Percentiles rank a stretch among this genome's conserved stretches.
phyloP scores from a whole-genome alignment of 768 basidiomycete genomes.

The Auriscalpium microsporum region DNA sequence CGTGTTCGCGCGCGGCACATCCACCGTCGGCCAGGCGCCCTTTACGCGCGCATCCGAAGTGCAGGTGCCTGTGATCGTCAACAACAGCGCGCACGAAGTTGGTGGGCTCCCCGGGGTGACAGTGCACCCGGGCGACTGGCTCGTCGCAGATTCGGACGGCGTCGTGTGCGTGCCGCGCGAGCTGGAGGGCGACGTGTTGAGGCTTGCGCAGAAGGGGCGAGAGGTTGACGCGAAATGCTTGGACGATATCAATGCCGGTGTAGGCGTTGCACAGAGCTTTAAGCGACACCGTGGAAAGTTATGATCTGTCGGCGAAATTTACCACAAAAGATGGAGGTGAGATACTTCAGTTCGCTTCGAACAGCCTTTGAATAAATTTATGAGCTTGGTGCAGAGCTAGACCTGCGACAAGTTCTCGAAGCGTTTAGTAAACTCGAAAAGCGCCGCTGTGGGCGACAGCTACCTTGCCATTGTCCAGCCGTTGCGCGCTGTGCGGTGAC shows the following conservation, averaged over 20 bases:
- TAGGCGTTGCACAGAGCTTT: conserved; percentile 72
- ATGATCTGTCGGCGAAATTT: too few relatives aligned
- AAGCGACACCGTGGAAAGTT: conserved; percentile 56
- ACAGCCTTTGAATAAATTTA: too few relatives aligned
- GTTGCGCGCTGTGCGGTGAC: too few relatives aligned
- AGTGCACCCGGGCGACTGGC: conserved; percentile 70
- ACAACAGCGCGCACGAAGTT: conserved; percentile 20
- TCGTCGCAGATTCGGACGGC: conserved; percentile 84
- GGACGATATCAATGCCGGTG: conserved; percentile 66
- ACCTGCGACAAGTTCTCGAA: too few relatives aligned
- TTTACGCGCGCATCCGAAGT: conserved; percentile 76
- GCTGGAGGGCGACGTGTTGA: conserved; percentile 45
- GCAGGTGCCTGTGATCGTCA: conserved; percentile 54
- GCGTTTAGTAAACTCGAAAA: too few relatives aligned
- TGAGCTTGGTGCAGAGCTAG: too few relatives aligned
- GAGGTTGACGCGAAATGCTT: conserved; percentile 65
- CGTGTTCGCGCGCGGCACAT: conserved; percentile 74
- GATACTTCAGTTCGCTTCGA: too few relatives aligned
- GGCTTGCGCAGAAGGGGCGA: conserved; percentile 47
- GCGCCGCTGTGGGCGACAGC: too few relatives aligned
- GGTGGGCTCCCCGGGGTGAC: conserved; percentile 44
- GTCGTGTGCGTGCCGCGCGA: conserved; percentile 70
- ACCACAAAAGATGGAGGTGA: too few relatives aligned
- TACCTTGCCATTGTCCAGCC: too few relatives aligned
- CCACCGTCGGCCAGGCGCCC: conserved; percentile 78